Conservation (phyloP, 768 basidiomycete species). For the Trametes cubensis region DNA sequence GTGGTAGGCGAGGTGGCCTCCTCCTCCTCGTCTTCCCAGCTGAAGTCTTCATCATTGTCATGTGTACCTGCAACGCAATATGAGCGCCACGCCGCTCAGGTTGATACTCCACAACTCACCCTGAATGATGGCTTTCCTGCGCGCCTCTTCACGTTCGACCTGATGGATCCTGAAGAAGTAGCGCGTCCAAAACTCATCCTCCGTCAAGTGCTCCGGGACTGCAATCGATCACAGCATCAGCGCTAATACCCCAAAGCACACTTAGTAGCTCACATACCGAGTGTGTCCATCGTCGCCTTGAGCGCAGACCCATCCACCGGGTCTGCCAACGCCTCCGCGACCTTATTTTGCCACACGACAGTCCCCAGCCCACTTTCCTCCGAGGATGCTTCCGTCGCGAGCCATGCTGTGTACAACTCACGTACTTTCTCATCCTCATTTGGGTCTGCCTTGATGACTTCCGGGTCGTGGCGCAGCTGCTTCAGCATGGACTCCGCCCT, state of each 20-base stretch:
- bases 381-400: conserved; percentile 50
- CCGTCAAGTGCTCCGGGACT: conserved; percentile 72
- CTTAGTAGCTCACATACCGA: conserved; percentile 52
- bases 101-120: conserved; percentile 44
- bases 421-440: conserved; percentile 58
- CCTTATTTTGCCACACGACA: conserved; percentile 56
- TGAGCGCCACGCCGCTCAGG: neutral
- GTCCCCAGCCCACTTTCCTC: conserved; percentile 54
- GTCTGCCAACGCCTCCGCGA: conserved; percentile 52
- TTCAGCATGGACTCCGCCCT: conserved; percentile 78
- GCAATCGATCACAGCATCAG: neutral
- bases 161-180: conserved; percentile 90
- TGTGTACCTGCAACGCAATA: conserved; percentile 46
- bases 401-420: conserved; percentile 62
- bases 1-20: conserved; percentile 40
- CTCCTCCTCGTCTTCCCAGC: conserved; percentile 94
- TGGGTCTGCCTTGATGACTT: conserved; percentile 77
- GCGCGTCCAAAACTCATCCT: conserved; percentile 78
- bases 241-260: neutral
- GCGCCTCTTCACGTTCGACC: conserved; percentile 76
- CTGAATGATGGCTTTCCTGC: conserved; percentile 75
- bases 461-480: conserved; percentile 73
- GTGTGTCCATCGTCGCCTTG: conserved; percentile 50
- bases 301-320: conserved; percentile 55
- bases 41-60: conserved; percentile 85